Evolutionary conservation across 208 protist genomes (phyloP), one percentile per base, ranked within the genome.

Genomic region (Wallacemonas collosoma): DNA sequence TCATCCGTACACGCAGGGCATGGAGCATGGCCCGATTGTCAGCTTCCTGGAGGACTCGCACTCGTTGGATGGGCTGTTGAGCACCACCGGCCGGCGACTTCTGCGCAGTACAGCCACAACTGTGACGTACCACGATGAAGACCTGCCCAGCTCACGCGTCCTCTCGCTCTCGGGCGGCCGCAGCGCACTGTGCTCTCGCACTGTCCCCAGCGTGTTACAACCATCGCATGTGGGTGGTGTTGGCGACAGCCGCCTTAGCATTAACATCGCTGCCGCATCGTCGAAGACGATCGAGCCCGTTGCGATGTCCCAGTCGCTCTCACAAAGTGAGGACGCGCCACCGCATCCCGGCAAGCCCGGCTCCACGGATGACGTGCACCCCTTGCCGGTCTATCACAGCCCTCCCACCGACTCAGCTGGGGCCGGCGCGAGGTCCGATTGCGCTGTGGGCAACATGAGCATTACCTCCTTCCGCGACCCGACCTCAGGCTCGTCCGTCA

Each of bases 381-480:
- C 6, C 15, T 26, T 57, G 53, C 53, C 53, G 53, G 53, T 36
- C 53, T 8, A 36, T 6, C 26, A 26, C 53, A 57, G 17, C 15
- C 11, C 53, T 7, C 53, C 11, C 53, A n/a, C 14, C 17, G 53
- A 17, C 17, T 50, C 45, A 26, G 48, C 48, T 53, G 48, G 48
- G 11, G 14, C 48, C 48, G 8, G 11, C 15, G 15, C 15, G 14
- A 57, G 14, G 9, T 36, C 15, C 17, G 15, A 38, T n/a, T 8
- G 53, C 53, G 14, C 17, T 17, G 14, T 38, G 15, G 53, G 26
- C n/a, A 63, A 6, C 9, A 63, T n/a, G 36, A 63, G 57, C 57
- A 63, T 63, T 9, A 63, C 57, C 57, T 63, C 57, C 36, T 63
- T 63, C 57, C 57, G 57, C 5, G 57, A 63, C 57, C 57, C 57